These are phyloP conservation scores for Cladosporium oxysporum DNA, from an alignment of 2,329 filamentous ascomycete species.

Conservation along the genomic window DNA sequence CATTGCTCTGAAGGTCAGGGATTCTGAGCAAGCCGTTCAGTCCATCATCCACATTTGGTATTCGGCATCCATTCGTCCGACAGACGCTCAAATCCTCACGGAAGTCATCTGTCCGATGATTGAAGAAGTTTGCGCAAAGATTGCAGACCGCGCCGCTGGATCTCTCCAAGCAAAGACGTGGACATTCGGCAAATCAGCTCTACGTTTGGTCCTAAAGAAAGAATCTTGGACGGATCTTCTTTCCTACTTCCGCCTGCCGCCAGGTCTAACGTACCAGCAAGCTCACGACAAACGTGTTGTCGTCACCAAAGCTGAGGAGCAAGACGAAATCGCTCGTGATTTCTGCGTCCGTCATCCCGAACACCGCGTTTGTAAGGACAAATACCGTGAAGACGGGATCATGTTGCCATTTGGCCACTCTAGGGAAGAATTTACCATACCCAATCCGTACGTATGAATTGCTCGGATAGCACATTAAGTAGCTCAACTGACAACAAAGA, in stretches of 20 bases:
- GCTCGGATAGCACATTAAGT: neutral
- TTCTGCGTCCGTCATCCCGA: conserved; percentile 31
- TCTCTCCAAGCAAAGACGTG: neutral
- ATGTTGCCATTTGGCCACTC: conserved; percentile 45
- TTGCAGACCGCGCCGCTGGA: neutral
- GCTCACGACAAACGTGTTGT: neutral
- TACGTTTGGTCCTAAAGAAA: neutral
- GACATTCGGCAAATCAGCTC: neutral
- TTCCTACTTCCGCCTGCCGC: neutral
- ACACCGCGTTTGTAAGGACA: conserved; percentile 32
- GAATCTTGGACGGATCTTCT: neutral
- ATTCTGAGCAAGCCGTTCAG: neutral
- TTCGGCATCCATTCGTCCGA: neutral
- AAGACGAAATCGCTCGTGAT: conserved; percentile 15
- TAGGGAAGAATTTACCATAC: conserved; percentile 36
- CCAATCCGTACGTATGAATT: conserved; percentile 44
- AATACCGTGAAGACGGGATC: conserved; percentile 43
- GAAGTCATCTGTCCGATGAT: neutral
- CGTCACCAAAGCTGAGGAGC: neutral
- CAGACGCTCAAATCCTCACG: neutral
- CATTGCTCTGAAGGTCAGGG: neutral
- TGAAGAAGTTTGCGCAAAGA: neutral
- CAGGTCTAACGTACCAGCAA: neutral
- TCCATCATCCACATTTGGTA: neutral
- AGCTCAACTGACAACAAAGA: neutral